Conservation (phyloP, 768 basidiomycete genomes). For the Boletus subcaerulescens region DNA sequence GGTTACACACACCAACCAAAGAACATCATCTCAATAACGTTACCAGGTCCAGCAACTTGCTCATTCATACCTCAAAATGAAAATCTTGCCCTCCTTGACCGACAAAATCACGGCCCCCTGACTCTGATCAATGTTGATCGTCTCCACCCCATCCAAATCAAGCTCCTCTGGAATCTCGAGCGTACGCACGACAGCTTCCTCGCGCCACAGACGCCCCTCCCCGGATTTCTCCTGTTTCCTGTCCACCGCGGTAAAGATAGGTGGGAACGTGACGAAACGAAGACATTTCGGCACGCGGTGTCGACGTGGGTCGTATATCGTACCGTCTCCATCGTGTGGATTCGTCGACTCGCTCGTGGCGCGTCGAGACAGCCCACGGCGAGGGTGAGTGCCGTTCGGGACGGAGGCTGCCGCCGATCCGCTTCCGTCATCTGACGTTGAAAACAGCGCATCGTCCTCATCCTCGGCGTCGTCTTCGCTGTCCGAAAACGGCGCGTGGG, state of each 20-base stretch:
- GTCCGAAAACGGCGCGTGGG: conserved; percentile 25
- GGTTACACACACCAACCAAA: neutral
- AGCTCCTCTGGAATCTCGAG: conserved; percentile 63
- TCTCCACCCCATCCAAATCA: conserved; percentile 64
- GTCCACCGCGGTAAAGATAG: conserved; percentile 32
- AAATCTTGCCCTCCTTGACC: conserved; percentile 65
- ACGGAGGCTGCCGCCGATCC: neutral
- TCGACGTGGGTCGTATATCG: conserved; percentile 25
- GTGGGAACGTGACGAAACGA: conserved; percentile 70
- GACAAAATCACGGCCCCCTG: conserved; percentile 72
- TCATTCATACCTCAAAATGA: conserved; percentile 65
- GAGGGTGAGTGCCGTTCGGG: conserved; percentile 2
- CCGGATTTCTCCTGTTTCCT: conserved; percentile 17
- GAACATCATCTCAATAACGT: neutral
- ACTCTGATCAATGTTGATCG: conserved; percentile 74
- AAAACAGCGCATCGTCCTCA: conserved; percentile 15
- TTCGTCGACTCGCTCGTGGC: conserved; percentile 9
- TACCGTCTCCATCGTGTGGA: conserved; percentile 14
- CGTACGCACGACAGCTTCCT: conserved; percentile 52
- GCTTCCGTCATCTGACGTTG: conserved; percentile 9
- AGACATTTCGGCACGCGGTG: conserved; percentile 46
- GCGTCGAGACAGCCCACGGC: neutral
- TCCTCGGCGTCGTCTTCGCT: conserved; percentile 28
- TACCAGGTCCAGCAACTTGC: neutral
- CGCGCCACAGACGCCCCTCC: conserved; percentile 24